Conservation (phyloP, 83 land plant species). For the Diphasiastrum complanatum region DNA sequence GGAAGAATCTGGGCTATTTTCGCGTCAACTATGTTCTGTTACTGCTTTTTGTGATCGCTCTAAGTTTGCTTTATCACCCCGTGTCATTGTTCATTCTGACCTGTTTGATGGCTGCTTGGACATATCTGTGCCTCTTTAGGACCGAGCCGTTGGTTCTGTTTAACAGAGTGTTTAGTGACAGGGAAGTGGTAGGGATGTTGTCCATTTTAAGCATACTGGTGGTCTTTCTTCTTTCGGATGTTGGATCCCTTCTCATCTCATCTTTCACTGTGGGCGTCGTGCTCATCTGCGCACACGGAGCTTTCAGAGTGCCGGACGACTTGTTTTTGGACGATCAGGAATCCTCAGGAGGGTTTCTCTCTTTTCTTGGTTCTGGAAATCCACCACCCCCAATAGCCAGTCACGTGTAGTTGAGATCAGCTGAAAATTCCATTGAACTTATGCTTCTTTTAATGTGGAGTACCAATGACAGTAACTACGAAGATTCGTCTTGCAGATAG, state of each 20-base stretch:
- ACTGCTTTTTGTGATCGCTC: conserved; percentile 37
- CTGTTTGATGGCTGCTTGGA: conserved; percentile 58
- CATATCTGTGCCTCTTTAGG: conserved; percentile 67
- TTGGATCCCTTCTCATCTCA: conserved; percentile 75
- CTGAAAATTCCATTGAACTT: too few species aligned
- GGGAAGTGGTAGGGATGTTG: conserved; percentile 49
- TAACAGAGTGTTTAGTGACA: conserved; percentile 55
- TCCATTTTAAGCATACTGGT: conserved; percentile 39
- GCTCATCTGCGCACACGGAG: conserved; percentile 51
- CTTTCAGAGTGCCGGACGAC: conserved; percentile 74
- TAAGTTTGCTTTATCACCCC: conserved; percentile 57
- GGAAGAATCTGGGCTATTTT: conserved; percentile 73
- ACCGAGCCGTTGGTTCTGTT: conserved; percentile 51
- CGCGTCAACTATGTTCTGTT: conserved; percentile 60
- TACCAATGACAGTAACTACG: too few species aligned
- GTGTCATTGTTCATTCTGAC: conserved; percentile 51
- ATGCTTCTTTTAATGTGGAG: too few species aligned
- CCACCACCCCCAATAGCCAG: conserved; percentile 19
- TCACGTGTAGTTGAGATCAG: too few species aligned
- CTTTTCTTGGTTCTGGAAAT: conserved; percentile 46
- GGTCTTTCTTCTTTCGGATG: conserved; percentile 61
- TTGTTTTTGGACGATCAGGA: conserved; percentile 78
- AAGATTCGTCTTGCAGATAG: too few species aligned
- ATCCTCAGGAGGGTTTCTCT: conserved; percentile 40
- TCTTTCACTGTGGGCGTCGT: conserved; percentile 53